phyloP scores from a whole-genome alignment of 1,284 basidiomycete species.

The Tilletia setariae region DNA sequence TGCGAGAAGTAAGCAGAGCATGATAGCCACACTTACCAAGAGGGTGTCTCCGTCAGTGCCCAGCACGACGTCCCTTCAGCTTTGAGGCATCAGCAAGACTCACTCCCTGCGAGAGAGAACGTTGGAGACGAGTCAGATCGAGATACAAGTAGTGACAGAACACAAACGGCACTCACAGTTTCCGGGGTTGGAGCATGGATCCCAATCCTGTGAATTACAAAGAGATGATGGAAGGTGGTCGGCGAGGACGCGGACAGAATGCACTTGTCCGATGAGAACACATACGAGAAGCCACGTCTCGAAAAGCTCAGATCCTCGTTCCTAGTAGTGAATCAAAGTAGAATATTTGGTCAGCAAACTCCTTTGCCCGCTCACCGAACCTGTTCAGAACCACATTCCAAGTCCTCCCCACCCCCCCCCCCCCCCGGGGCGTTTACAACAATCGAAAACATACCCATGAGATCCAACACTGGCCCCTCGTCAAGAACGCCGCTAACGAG shows the following conservation, averaged over 20 bases:
- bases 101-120: neutral
- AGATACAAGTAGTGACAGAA: neutral
- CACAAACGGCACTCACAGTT: constrained; percentile 52
- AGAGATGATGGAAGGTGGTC: constrained; percentile 18
- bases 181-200: constrained; percentile 56
- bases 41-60: neutral
- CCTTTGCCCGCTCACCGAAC: no score
- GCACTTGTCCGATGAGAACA: neutral
- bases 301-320: constrained; percentile 61
- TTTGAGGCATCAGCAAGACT: neutral
- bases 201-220: constrained; percentile 51
- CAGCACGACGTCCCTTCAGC: no score
- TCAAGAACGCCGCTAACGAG: constrained; percentile 62
- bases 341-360: no score
- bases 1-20: constrained; percentile 58
- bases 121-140: neutral
- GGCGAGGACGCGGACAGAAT: neutral
- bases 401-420: no score
- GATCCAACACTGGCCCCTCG: constrained; percentile 62
- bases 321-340: no score
- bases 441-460: constrained; percentile 56
- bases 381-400: no score
- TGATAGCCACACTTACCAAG: constrained; percentile 57
- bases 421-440: no score
- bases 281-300: constrained; percentile 51